Conservation (phyloP, 768 basidiomycete genomes). For the Suillus occidentalis region DNA sequence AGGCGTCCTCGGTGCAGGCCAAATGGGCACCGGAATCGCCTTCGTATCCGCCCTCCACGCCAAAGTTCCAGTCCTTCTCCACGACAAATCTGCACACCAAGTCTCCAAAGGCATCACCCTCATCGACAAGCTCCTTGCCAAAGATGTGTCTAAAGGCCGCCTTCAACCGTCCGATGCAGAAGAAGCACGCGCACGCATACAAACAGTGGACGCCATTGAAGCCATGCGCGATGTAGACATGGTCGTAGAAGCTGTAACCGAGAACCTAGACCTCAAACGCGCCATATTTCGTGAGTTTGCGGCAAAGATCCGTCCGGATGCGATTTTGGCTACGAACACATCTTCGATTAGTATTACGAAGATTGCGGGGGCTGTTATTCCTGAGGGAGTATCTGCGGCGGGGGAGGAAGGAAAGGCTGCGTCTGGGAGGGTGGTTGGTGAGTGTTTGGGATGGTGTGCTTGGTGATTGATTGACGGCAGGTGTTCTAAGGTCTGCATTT, state of each 20-base stretch:
- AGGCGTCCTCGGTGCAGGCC: conserved; percentile 80
- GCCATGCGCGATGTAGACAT: conserved; percentile 82
- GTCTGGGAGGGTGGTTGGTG: conserved; percentile 81
- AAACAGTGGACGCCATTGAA: conserved; percentile 56
- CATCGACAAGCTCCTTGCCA: conserved; percentile 81
- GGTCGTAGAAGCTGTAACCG: conserved; percentile 93
- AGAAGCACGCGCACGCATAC: conserved; percentile 68
- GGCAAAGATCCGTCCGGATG: conserved; percentile 61
- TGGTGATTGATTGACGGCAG: neutral
- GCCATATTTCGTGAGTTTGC: conserved; percentile 72
- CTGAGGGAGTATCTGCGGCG: conserved; percentile 52
- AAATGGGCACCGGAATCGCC: conserved; percentile 93
- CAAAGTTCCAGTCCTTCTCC: conserved; percentile 80
- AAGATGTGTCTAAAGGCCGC: conserved; percentile 85
- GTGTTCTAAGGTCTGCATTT: conserved; percentile 72
- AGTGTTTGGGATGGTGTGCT: conserved; percentile 17
- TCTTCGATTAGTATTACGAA: conserved; percentile 95
- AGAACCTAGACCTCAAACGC: conserved; percentile 77
- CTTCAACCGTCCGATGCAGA: conserved; percentile 69
- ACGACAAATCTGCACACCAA: conserved; percentile 60
- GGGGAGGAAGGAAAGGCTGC: conserved; percentile 62
- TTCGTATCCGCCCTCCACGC: conserved; percentile 84
- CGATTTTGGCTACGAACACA: conserved; percentile 91
- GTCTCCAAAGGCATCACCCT: conserved; percentile 70
- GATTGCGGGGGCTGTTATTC: conserved; percentile 80